These are phyloP conservation scores for Aquilaria malaccensis DNA, from an alignment of 345 rosid genomes.

Conservation along the genomic window DNA sequence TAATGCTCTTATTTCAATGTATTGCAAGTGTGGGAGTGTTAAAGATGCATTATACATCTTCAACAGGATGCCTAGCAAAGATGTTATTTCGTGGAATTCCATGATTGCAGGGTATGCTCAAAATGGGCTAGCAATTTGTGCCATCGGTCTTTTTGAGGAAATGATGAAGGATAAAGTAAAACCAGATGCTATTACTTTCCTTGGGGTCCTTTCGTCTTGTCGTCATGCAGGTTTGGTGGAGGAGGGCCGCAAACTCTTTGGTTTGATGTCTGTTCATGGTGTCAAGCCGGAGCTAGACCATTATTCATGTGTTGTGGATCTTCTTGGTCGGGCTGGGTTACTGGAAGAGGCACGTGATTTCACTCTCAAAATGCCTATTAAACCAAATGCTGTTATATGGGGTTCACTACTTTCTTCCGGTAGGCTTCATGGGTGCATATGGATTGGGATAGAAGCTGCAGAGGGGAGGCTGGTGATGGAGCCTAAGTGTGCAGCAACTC, in stretches of 20 bases:
- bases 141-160: conserved; percentile 54
- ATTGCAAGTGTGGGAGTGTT: conserved; percentile 67
- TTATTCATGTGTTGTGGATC: conserved; percentile 86
- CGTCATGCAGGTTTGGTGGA: conserved; percentile 75
- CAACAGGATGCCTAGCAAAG: conserved; percentile 34
- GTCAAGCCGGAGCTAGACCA: conserved; percentile 60
- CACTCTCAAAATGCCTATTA: conserved; percentile 53
- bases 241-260: conserved; percentile 49
- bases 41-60: conserved; percentile 47
- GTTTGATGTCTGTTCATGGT: conserved; percentile 48
- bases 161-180: conserved; percentile 34
- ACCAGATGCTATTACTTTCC: conserved; percentile 74
- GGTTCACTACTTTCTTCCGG: conserved; percentile 81
- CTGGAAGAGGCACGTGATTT: conserved; percentile 61
- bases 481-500: conserved; percentile 74
- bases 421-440: conserved; percentile 58
- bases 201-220: conserved; percentile 82
- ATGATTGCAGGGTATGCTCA: conserved; percentile 93
- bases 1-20: conserved; percentile 83
- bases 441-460: conserved; percentile 82
- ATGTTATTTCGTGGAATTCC: conserved; percentile 86
- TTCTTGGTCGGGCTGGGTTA: conserved; percentile 75
- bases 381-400: conserved; percentile 75
- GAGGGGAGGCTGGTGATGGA: conserved; percentile 62
- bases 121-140: conserved; percentile 57